Conservation (phyloP, 768 basidiomycete species). For the Crepidotus variabilis region DNA sequence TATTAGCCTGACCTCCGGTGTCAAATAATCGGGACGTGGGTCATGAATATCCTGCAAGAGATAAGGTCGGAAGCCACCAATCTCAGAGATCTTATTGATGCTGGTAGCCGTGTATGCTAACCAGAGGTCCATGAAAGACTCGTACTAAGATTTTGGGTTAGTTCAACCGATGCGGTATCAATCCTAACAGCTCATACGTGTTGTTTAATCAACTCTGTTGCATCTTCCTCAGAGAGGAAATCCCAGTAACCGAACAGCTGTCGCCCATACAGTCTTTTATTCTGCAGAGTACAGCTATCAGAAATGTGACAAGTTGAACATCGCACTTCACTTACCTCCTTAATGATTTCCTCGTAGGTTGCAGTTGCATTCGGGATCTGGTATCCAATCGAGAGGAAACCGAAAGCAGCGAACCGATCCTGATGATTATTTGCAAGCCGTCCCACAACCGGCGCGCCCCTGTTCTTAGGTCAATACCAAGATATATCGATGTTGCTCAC, state of each 20-base stretch:
- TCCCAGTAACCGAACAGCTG: constrained; percentile 18
- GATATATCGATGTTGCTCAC: too few species aligned
- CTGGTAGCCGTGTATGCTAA: background rate
- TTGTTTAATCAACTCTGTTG: constrained; percentile 22
- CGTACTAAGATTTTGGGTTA: constrained; percentile 16
- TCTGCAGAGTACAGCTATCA: background rate
- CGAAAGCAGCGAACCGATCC: constrained; percentile 36
- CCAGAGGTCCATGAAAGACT: background rate
- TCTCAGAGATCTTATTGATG: background rate
- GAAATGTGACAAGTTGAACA: too few species aligned
- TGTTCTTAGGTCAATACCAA: constrained; percentile 11
- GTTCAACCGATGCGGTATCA: constrained; percentile 18
- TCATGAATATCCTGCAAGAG: background rate
- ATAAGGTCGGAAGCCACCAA: background rate
- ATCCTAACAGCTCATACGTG: too few species aligned
- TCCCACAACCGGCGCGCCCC: constrained; percentile 32
- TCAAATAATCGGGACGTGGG: constrained; percentile 2
- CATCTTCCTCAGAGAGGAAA: constrained; percentile 31
- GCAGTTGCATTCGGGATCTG: constrained; percentile 19
- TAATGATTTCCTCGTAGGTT: constrained; percentile 16
- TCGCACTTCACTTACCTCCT: constrained; percentile 9
- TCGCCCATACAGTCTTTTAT: constrained; percentile 6
- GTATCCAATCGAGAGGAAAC: constrained; percentile 35
- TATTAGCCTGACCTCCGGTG: constrained; percentile 1
- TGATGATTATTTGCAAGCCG: constrained; percentile 36